Evolutionary conservation across 306 rosid genomes (phyloP), one percentile per base, ranked within the genome.

Genomic region (Lathyrus sativus): DNA sequence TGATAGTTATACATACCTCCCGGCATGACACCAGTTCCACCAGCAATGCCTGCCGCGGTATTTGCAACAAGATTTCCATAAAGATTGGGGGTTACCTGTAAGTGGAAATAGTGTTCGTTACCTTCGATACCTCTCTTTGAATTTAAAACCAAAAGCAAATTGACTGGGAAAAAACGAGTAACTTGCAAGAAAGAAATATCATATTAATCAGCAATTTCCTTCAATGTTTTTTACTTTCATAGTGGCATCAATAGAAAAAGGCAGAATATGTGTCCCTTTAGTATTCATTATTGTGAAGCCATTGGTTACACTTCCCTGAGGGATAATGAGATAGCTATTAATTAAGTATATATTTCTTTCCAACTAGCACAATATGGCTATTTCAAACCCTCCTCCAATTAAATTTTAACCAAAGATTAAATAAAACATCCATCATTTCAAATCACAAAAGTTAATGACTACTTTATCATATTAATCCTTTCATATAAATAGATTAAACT

Each of bases 1-100:
- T 10, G 22, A 64, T 22, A 42, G 53, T 63, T 51, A 41, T 84
- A 89, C 98, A 41, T 84, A 89, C 98, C 98, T 84, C 96, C 98
- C 0, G 96, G 98, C 98, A 92, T 92, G 82, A 92, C 93, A 56
- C 98, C 98, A 4, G 98, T 92, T 76, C 98, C 98, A 72, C 96
- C 96, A 18, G 96, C 98, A 73, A 93, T 93, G 74, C 98, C 97
- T 67, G 98, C 96, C 12, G 98, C 95, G n/a, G 97, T 93, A 78
- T 93, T 93, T 70, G 99, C 96, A 33, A 90, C 95, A 1, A 93
- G 96, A 78, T 93, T 93, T 67, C 99, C 99, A 73, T 93, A 93
- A 12, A 93, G 97, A 81, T 93, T 93, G 48, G 97, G 99, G n/a
- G 97, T 93, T 62, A 93, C 99, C 97, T 93, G 66, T 72, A 82